These are phyloP conservation scores for Penicillium crustosum DNA, from an alignment of 2,329 filamentous ascomycete genomes.

Conservation along the genomic window DNA sequence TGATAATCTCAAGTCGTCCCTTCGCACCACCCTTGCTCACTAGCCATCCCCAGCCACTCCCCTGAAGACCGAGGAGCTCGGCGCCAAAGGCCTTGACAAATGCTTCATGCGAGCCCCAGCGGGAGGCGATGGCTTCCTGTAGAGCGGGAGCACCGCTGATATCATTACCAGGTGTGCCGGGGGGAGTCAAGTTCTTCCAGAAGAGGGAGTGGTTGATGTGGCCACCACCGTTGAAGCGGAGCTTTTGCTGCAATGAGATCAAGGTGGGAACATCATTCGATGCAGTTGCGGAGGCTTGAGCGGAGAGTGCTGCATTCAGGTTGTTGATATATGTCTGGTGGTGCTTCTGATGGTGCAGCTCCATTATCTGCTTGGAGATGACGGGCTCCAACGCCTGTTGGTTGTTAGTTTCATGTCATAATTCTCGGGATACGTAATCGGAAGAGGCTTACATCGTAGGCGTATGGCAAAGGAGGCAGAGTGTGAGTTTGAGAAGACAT, in stretches of 20 bases:
- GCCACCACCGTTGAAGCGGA: conserved; percentile 88
- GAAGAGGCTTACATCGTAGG: conserved; percentile 63
- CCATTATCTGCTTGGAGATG: conserved; percentile 88
- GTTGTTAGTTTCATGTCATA: conserved; percentile 54
- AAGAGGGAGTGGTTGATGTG: conserved; percentile 93
- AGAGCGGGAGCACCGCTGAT: conserved; percentile 57
- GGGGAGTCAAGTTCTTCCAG: conserved; percentile 77
- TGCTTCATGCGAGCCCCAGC: conserved; percentile 66
- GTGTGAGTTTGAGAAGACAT: conserved; percentile 51
- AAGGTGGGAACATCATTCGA: conserved; percentile 62
- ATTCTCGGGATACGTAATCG: neutral
- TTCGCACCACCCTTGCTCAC: conserved; percentile 61
- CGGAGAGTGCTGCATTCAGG: conserved; percentile 74
- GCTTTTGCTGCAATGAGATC: conserved; percentile 65
- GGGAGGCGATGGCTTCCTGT: conserved; percentile 58
- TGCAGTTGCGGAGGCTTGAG: conserved; percentile 58
- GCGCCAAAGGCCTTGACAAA: conserved; percentile 68
- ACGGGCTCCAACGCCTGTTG: conserved; percentile 71
- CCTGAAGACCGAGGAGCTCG: conserved; percentile 70
- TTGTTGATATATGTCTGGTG: conserved; percentile 91
- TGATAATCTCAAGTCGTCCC: conserved; percentile 67
- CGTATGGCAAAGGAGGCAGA: conserved; percentile 66
- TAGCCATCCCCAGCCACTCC: conserved; percentile 87
- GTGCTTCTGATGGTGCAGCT: conserved; percentile 90
- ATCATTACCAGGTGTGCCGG: conserved; percentile 58